Conservation (phyloP, 106 monocot genomes). For the Dendrobium chrysotoxum region DNA sequence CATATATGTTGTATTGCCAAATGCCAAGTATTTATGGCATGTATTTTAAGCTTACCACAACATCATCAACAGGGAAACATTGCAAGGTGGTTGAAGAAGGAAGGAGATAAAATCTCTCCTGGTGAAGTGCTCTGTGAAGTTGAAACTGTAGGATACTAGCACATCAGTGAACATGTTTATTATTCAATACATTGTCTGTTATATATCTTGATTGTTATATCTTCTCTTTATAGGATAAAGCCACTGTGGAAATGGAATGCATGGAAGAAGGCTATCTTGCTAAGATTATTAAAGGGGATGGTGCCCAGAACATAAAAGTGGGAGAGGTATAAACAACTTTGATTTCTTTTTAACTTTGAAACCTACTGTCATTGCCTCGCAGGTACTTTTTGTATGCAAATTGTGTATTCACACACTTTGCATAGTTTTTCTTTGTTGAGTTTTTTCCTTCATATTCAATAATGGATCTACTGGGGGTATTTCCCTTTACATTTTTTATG, state of each 20-base stretch:
- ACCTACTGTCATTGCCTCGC: neutral
- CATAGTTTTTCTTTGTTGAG: neutral
- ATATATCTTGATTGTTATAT: constrained; percentile 5
- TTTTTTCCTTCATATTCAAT: neutral
- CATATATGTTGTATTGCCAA: neutral
- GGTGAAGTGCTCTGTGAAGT: constrained; percentile 99
- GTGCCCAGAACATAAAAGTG: constrained; percentile 87
- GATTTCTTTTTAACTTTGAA: neutral
- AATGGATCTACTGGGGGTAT: neutral
- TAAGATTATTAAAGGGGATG: constrained; percentile 88
- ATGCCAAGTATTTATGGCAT: neutral
- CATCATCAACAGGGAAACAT: constrained; percentile 72
- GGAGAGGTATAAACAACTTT: constrained; percentile 58
- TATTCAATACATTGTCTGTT: neutral
- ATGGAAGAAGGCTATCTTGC: constrained; percentile 99
- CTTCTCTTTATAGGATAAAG: constrained; percentile 69
- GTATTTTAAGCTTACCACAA: neutral
- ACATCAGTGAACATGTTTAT: constrained; percentile 2
- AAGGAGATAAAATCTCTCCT: constrained; percentile 92
- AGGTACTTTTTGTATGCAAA: neutral
- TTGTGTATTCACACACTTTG: neutral
- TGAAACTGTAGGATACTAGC: constrained; percentile 70
- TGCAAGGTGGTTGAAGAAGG: constrained; percentile 93
- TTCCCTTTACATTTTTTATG: no score
- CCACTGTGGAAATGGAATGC: constrained; percentile 97